phyloP scores from a whole-genome alignment of 257 asterid genomes.

The Verbena officinalis region DNA sequence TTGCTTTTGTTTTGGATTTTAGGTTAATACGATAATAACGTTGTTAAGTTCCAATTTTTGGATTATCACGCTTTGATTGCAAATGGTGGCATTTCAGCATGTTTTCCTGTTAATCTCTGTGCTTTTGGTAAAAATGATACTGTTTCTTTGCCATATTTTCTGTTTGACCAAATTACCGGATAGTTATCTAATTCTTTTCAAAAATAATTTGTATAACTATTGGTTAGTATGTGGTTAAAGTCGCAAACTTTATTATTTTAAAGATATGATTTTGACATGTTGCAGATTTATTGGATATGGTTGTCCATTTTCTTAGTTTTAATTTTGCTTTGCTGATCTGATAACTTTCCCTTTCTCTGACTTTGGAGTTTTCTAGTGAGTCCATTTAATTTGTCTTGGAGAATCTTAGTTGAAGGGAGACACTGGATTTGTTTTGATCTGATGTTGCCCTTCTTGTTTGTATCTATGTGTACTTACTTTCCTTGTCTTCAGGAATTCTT shows the following conservation, averaged over 20 bases:
- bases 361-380: conserved; percentile 61
- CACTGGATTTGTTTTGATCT: conserved; percentile 31
- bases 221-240: conserved; percentile 24
- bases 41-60: conserved; percentile 16
- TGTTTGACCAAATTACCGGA: conserved; percentile 31
- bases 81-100: conserved; percentile 7
- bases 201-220: conserved; percentile 20
- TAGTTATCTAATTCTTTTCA: not conserved
- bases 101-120: conserved; percentile 14
- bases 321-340: conserved; percentile 30
- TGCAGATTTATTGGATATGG: conserved; percentile 41
- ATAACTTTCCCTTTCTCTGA: conserved; percentile 35
- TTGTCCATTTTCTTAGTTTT: conserved; percentile 26
- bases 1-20: not conserved
- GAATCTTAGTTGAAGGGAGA: conserved; percentile 47
- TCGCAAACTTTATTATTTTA: conserved; percentile 21
- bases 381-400: conserved; percentile 51
- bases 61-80: not conserved
- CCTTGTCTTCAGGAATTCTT: conserved; percentile 31
- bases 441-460: conserved; percentile 48
- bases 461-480: conserved; percentile 36
- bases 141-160: conserved; percentile 16
- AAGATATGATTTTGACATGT: conserved; percentile 37
- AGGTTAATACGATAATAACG: not conserved
- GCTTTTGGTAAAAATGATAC: conserved; percentile 16